Evolutionary conservation across 164 flowering plant species (phyloP).

Genomic region (Annona squamosa): DNA sequence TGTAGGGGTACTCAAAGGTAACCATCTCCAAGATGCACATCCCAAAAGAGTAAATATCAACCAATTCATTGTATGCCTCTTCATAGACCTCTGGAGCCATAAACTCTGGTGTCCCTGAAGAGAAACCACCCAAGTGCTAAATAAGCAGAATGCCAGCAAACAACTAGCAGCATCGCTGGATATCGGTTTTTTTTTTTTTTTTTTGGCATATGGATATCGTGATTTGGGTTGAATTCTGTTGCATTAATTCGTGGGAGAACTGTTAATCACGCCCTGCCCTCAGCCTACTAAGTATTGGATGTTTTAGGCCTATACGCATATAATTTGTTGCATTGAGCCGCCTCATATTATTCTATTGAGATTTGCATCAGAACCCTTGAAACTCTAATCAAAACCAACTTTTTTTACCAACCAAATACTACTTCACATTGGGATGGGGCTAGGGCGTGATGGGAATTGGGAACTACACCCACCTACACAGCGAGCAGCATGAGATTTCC

Average conservation of each 20-base stretch:
- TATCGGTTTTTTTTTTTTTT: too few relatives aligned
- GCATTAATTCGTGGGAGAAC: too few relatives aligned
- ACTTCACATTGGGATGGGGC: too few relatives aligned
- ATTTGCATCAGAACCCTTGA: too few relatives aligned
- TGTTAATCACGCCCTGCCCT: too few relatives aligned
- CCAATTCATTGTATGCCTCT: slow-evolving; percentile 92
- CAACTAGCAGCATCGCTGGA: background rate
- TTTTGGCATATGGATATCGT: background rate
- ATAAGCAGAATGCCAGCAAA: background rate
- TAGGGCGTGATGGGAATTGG: background rate
- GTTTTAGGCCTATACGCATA: too few relatives aligned
- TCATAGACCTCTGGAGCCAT: slow-evolving; percentile 98
- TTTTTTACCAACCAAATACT: too few relatives aligned
- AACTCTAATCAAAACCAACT: too few relatives aligned
- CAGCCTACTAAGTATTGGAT: too few relatives aligned
- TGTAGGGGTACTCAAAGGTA: slow-evolving; percentile 93
- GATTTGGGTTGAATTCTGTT: background rate
- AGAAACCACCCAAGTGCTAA: background rate
- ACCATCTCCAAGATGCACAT: slow-evolving; percentile 97
- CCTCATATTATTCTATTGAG: too few relatives aligned
- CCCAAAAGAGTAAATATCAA: slow-evolving; percentile 92
- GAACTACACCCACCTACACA: slow-evolving; percentile 66
- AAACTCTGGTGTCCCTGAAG: slow-evolving; percentile 92
- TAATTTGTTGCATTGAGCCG: too few relatives aligned
- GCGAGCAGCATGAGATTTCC: slow-evolving; percentile 78